Base-by-base conservation (phyloP, 2,329 filamentous ascomycete genomes). In the Phialemonium atrogriseum region DNA sequence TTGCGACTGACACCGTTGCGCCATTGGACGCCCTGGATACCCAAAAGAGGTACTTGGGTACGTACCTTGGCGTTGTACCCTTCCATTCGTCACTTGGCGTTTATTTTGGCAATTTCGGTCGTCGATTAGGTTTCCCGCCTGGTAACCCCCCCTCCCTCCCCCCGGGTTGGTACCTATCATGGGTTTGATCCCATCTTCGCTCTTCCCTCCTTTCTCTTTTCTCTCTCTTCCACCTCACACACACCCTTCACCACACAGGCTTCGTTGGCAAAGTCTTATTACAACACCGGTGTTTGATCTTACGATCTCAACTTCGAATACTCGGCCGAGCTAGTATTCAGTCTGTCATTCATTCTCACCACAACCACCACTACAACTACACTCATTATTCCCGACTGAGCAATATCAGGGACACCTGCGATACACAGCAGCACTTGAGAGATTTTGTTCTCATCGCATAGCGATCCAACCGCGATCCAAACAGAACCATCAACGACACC, bases 221-320 rank as follows among this genome's bases (percentile, higher is more conserved):
- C 13, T 31, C 27, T 29, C 20, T 30, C 25, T 35, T 32, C 26
- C 39, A 34, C 38, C 35, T 27, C 38, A 37, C 38, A 33, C 35
- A 24, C 34, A 25, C 39, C 34, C 21, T 37, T 35, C 36, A 34
- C 33, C 39, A 40, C 44, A 49, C 51, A 53, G 59, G 51, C 68
- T 70, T 71, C 68, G 68, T 70, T 71, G 68, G 68, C 68, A 71
- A 64, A 71, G 68, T 68, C 65, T 59, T 40, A 37, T 13, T 30
- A 41, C 44, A 47, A 40, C 37, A n/a, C n/a, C 21, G n/a, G 28
- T 41, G 34, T 43, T 40, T 36, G 36, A 38, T 34, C 36, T 39
- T 23, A 48, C 54, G 45, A 41, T 44, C 27, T 43, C 46, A 47
- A 50, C 43, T 43, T 45, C 44, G 45, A 47, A 37, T 48, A 49